Evolutionary conservation across 768 basidiomycete species (phyloP).

Genomic region (Tylopilus intermedius): DNA sequence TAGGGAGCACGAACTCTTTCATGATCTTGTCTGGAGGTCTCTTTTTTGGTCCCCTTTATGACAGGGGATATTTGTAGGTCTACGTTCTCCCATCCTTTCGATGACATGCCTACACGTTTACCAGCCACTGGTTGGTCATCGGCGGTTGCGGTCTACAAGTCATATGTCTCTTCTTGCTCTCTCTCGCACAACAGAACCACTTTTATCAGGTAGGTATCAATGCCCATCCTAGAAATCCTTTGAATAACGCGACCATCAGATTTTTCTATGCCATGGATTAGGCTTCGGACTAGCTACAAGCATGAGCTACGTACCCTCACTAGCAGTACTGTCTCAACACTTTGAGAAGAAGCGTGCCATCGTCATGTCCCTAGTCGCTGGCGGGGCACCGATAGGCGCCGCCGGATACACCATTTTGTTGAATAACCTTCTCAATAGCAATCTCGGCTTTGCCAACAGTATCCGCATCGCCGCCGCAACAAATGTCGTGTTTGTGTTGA

Average conservation of each 20-base stretch:
- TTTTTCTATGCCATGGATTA: conserved; percentile 34
- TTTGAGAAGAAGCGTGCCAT: conserved; percentile 38
- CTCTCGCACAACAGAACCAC: conserved; percentile 34
- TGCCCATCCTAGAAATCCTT: neutral
- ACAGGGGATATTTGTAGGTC: conserved; percentile 47
- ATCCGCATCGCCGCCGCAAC: conserved; percentile 43
- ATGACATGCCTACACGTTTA: neutral
- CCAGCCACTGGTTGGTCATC: conserved; percentile 41
- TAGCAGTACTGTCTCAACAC: conserved; percentile 44
- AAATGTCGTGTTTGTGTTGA: conserved; percentile 33
- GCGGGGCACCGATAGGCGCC: conserved; percentile 33
- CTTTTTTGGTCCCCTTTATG: conserved; percentile 46
- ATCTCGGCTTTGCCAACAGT: conserved; percentile 37
- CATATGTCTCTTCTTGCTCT: conserved; percentile 41
- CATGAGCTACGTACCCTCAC: conserved; percentile 36
- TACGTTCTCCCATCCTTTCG: neutral
- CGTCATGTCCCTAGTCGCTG: conserved; percentile 36
- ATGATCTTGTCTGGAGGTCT: conserved; percentile 41
- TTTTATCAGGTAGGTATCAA: conserved; percentile 33
- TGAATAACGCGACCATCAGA: conserved; percentile 30
- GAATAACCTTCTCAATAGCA: conserved; percentile 19
- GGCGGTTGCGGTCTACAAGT: conserved; percentile 41
- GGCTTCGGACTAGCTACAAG: conserved; percentile 45
- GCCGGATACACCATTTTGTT: conserved; percentile 26
- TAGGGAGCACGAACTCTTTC: conserved; percentile 48